Evolutionary conservation across 345 rosid species (phyloP).

Genomic region (Populus ilicifolia): DNA sequence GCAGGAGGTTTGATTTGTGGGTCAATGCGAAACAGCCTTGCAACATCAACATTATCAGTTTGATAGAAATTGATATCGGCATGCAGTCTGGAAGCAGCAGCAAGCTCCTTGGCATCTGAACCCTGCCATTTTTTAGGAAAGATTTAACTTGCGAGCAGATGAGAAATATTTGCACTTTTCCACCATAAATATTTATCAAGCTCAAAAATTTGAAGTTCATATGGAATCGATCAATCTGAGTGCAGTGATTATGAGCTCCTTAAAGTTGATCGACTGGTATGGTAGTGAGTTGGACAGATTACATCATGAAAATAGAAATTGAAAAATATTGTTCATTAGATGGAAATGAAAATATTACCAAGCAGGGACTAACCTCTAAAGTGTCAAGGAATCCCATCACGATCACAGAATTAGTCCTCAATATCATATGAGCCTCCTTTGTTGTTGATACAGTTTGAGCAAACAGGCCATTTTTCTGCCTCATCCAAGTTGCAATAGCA

Average conservation of each 20-base stretch:
- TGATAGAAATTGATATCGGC: constrained; percentile 19
- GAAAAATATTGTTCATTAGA: neutral
- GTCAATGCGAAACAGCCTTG: constrained; percentile 11
- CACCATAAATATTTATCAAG: neutral
- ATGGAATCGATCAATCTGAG: neutral
- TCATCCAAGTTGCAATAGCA: constrained; percentile 5
- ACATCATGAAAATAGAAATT: neutral
- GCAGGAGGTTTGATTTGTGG: constrained; percentile 17
- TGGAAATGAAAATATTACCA: neutral
- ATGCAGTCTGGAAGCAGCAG: constrained; percentile 7
- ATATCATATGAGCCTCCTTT: constrained; percentile 2
- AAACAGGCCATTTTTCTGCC: neutral
- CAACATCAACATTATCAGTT: constrained; percentile 10
- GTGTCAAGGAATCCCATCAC: constrained; percentile 10
- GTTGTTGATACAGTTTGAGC: constrained; percentile 9
- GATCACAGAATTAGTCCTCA: neutral
- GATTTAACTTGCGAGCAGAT: neutral
- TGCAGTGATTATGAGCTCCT: too few relatives aligned
- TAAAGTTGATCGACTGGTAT: too few relatives aligned
- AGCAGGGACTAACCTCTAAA: constrained; percentile 11
- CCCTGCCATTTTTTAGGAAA: constrained; percentile 8
- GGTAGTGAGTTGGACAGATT: neutral
- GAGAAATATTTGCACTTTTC: neutral
- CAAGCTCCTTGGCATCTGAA: constrained; percentile 11
- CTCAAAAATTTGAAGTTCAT: neutral